Evolutionary conservation across 2,329 filamentous ascomycete species (phyloP).

Genomic region (Diaporthe amygdali): DNA sequence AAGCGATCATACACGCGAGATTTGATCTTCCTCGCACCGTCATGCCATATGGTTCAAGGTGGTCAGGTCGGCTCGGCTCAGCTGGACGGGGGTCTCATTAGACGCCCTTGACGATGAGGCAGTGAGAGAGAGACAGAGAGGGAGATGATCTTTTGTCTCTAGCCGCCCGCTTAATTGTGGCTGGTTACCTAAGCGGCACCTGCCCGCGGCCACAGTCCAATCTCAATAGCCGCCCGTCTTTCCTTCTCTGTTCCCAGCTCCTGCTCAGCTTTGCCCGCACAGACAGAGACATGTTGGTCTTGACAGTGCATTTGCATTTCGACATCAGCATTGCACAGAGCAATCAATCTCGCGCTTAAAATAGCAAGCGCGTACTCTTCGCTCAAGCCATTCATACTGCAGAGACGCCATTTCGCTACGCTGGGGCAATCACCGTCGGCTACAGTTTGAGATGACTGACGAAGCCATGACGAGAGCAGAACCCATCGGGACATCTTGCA

Average conservation of each 20-base stretch:
- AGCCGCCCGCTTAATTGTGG: constrained; percentile 1
- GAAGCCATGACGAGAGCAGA: not conserved
- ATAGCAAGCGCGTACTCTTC: constrained; percentile 11
- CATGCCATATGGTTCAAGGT: not conserved
- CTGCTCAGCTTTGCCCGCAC: not conserved
- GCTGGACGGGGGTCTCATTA: constrained; percentile 17
- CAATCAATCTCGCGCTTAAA: constrained; percentile 9
- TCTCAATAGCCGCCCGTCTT: constrained; percentile 18
- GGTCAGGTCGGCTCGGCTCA: constrained; percentile 1
- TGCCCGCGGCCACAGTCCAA: not conserved
- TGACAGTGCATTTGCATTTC: not conserved
- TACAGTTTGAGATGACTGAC: not conserved
- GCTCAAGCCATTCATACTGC: constrained; percentile 1
- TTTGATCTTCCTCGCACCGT: not conserved
- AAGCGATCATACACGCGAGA: constrained; percentile 14
- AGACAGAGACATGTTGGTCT: not conserved
- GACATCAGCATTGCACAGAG: not conserved
- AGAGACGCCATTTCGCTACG: not conserved
- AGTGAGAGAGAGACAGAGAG: not conserved
- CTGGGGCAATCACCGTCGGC: not conserved
- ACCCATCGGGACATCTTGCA: not conserved
- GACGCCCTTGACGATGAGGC: constrained; percentile 15
- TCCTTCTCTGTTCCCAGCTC: not conserved
- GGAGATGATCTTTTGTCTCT: not conserved
- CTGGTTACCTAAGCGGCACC: constrained; percentile 15